phyloP scores from a whole-genome alignment of 2,329 filamentous ascomycete species.

The Xylariomycetidae sp. region DNA sequence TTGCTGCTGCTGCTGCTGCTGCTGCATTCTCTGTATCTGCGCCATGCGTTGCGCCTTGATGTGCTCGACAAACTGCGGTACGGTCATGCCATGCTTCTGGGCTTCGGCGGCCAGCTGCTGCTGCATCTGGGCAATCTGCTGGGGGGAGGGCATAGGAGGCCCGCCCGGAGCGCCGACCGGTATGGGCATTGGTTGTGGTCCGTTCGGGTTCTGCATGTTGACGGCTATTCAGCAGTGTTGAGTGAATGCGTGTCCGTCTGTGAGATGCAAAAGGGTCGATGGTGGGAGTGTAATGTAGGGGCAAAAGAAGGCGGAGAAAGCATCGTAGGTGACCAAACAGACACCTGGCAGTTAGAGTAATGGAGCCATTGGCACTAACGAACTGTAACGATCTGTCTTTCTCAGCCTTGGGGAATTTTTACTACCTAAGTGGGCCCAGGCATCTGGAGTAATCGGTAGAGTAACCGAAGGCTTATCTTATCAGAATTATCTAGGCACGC shows the following conservation, averaged over 20 bases:
- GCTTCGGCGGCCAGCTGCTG: constrained; percentile 77
- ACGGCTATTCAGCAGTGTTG: too few species aligned
- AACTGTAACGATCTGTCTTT: constrained; percentile 24
- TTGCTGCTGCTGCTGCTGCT: constrained; percentile 39
- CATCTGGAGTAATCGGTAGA: too few species aligned
- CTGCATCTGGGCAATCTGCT: constrained; percentile 83
- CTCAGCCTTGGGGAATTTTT: constrained; percentile 17
- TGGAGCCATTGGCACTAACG: too few species aligned
- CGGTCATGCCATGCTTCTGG: constrained; percentile 74
- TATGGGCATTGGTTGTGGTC: constrained; percentile 38
- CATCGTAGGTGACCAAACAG: too few species aligned
- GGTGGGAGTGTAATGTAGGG: background rate
- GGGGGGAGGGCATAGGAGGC: constrained; percentile 63
- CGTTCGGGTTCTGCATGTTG: constrained; percentile 22
- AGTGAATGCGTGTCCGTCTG: background rate
- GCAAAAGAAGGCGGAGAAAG: background rate
- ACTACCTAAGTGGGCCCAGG: constrained; percentile 3
- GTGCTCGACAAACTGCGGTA: constrained; percentile 75
- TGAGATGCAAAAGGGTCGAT: constrained; percentile 4
- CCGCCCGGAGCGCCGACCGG: constrained; percentile 17
- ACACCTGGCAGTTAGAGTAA: too few species aligned
- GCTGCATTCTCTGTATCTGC: constrained; percentile 34
- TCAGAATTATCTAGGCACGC: too few species aligned
- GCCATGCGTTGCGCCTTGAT: constrained; percentile 54
- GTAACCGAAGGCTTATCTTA: too few species aligned